Evolutionary conservation across 2,329 filamentous ascomycete genomes (phyloP).

Genomic region (Plenodomus biglobosus): DNA sequence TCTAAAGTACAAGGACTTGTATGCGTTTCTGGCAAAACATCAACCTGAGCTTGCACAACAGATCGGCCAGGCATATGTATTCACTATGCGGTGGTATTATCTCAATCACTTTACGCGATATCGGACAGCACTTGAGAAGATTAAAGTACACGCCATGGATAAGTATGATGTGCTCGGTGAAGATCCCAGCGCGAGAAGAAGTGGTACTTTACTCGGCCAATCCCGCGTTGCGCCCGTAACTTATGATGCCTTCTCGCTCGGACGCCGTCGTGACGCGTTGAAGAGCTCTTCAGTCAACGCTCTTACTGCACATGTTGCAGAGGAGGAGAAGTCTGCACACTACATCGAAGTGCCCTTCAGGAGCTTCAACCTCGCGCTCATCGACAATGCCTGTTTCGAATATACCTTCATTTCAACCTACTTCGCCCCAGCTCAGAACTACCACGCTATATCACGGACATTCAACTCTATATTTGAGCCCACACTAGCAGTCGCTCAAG

Average conservation of each 20-base stretch:
- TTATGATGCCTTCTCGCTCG: slow-evolving; percentile 87
- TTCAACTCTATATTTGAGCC: slow-evolving; percentile 89
- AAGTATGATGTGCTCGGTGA: slow-evolving; percentile 80
- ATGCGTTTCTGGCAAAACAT: slow-evolving; percentile 78
- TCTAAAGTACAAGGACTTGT: slow-evolving; percentile 84
- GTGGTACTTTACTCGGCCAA: slow-evolving; percentile 44
- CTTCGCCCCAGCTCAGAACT: slow-evolving; percentile 76
- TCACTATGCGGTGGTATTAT: slow-evolving; percentile 99
- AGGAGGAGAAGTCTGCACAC: slow-evolving; percentile 83
- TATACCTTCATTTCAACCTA: slow-evolving; percentile 92
- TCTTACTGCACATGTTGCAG: slow-evolving; percentile 83
- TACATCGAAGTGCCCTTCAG: slow-evolving; percentile 90
- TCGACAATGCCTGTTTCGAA: slow-evolving; percentile 92
- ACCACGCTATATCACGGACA: slow-evolving; percentile 75
- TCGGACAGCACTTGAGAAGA: slow-evolving; percentile 76
- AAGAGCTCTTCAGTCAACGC: slow-evolving; percentile 73
- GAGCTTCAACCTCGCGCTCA: slow-evolving; percentile 89
- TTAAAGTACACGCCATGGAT: slow-evolving; percentile 81
- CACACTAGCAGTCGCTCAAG: slow-evolving; percentile 80
- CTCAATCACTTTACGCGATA: slow-evolving; percentile 88
- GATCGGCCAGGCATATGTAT: slow-evolving; percentile 90
- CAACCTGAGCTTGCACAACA: slow-evolving; percentile 84
- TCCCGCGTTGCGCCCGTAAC: slow-evolving; percentile 54
- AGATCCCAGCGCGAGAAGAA: slow-evolving; percentile 69
- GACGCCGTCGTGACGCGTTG: slow-evolving; percentile 80